Evolutionary conservation across 2,329 filamentous ascomycete genomes (phyloP).

Genomic region (Neofusicoccum ribis): DNA sequence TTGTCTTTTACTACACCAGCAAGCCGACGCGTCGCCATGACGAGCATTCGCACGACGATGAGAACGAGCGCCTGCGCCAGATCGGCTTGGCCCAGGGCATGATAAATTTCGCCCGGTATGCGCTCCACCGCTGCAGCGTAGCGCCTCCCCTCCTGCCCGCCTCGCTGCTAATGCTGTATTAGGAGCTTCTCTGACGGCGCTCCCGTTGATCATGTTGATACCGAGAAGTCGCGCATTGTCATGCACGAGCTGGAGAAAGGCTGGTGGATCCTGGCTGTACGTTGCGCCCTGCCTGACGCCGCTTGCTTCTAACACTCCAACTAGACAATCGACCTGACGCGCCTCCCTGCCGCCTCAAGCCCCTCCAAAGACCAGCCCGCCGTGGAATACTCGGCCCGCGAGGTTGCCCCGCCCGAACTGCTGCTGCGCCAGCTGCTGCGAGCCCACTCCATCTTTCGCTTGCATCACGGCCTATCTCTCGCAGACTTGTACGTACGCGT

Average conservation of each 20-base stretch:
- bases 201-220: conserved; percentile 82
- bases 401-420: conserved; percentile 79
- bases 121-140: not conserved
- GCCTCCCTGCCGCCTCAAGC: conserved; percentile 56
- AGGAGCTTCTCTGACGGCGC: conserved; percentile 79
- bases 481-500: conserved; percentile 67
- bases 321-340: conserved; percentile 79
- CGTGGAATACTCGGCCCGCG: conserved; percentile 83
- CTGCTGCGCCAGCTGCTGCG: conserved; percentile 78
- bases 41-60: conserved; percentile 58
- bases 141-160: conserved; percentile 19
- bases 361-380: conserved; percentile 35
- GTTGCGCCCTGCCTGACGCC: conserved; percentile 35
- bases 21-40: conserved; percentile 34
- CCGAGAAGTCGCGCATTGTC: conserved; percentile 81
- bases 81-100: conserved; percentile 96
- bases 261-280: conserved; percentile 94
- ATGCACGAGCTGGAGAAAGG: conserved; percentile 83
- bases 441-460: conserved; percentile 79
- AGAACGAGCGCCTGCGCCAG: conserved; percentile 85
- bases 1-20: conserved; percentile 84
- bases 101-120: conserved; percentile 78
- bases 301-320: conserved; percentile 5
- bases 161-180: conserved; percentile 22
- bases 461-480: conserved; percentile 81